Evolutionary conservation across 2,329 filamentous ascomycete genomes (phyloP), one percentile per base, ranked within the genome.

Genomic region (Apiospora aurea): DNA sequence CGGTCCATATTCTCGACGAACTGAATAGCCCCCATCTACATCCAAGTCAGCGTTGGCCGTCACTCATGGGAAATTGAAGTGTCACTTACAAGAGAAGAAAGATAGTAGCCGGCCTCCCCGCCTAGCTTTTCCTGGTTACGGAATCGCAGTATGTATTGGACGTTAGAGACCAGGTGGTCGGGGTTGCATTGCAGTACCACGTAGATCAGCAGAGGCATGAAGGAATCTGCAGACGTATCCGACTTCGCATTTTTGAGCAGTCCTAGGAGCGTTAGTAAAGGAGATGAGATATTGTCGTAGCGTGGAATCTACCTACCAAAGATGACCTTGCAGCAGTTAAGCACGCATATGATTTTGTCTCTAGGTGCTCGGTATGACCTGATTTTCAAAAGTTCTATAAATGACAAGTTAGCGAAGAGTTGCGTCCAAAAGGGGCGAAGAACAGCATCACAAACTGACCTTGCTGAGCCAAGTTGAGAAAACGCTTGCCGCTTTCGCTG

Each of bases 301-400:
- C 8, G 29, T n/a, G n/a, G 57, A 10, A 41, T 11, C 4, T 26
- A 77, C 87, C 76, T 82, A 94, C 93, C 96, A 82, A 99, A 98
- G 75, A 99, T 98, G 74, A 99, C 97, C 83, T 99, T 99, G 89
- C 96, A 99, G 84, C 95, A 98, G 83, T 99, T 99, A 71, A 99
- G 85, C 66, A 98, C 94, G 81, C 96, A 99, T 69, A 99, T 98
- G 71, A 99, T 96, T 83, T 99, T 99, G 85, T 99, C 96, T 77
- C 96, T 87, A 4, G 96, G 96, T n/a, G 96, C 96, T 76, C 97
- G 91, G 80, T 99, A 99, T 11, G 94, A 96, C 79, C 96, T 97
- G 79, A 99, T 98, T 82, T 99, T 99, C 49, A 97, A 84, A 18
- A 99, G 86, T 82, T 99, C 96, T 94, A 79, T 24, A n/a, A 44